Evolutionary conservation across 495 filamentous ascomycete genomes (phyloP), one percentile per base, ranked within the genome.

Genomic region (Xylaria palmicola): DNA sequence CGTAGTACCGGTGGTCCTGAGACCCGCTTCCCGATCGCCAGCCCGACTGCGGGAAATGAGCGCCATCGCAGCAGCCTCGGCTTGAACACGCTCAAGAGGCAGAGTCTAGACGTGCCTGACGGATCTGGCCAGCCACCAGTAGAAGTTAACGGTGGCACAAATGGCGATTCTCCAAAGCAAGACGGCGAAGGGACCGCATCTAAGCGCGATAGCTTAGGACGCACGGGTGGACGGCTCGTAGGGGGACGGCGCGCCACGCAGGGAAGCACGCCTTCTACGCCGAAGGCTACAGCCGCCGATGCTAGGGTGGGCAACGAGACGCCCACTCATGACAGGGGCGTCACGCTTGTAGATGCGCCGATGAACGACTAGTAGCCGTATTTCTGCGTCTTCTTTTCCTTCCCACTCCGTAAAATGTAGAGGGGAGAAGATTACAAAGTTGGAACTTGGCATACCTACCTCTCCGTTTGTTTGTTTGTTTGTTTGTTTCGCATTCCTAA

Each of bases 1-100:
- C 86, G 88, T 64, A 91, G 88, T 67, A 89, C 85, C 54, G 92
- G 93, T 56, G 86, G 89, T 8, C 84, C 87, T 63, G 88, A 86
- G 72, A 92, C 81, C 41, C 82, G 94, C 19, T 98, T 98, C 80
- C 94, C 94, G 8, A 88, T 98, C 63, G 88, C 88, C 40, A 87
- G 87, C 37, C 79, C 86, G 19, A 82, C 84, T 30, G 72, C 79
- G 17, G 76, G 78, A 4, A 78, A 81, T 65, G 70, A 78, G 54
- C 78, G 75, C 56, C 78, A 80, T 47, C 77, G 79, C 41, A 70
- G 68, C 43, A 81, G 76, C 55, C 64, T 75, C 17, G 71, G 64
- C 40, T 39, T 73, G 6, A 71, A 52, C 51, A 75, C 67, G 53
- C 57, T 65, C 39, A 78, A 81, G 34, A 65, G 79, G 39, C 67